These are phyloP conservation scores for Rhytidiadelphus loreus DNA, from an alignment of 225 moss, liverwort and hornwort species.

Conservation along the genomic window DNA sequence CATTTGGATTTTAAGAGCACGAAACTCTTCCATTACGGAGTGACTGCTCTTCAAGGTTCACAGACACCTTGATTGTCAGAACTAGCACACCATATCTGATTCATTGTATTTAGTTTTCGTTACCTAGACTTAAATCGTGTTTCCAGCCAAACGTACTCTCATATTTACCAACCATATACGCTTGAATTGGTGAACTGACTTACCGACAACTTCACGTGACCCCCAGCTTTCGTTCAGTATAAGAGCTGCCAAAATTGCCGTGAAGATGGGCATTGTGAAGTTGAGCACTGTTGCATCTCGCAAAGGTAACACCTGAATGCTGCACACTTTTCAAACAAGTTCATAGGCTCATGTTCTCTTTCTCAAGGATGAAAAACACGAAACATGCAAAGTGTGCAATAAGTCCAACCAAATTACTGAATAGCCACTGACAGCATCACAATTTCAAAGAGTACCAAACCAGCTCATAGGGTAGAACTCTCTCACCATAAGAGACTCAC, in stretches of 20 bases:
- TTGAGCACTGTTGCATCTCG: constrained; percentile 75
- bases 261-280: constrained; percentile 71
- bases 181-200: background rate
- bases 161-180: background rate
- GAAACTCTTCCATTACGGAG: background rate
- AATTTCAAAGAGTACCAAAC: background rate
- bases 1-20: background rate
- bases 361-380: background rate
- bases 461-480: background rate
- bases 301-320: constrained; percentile 73
- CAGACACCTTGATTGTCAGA: background rate
- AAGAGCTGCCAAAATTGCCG: constrained; percentile 58
- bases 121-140: background rate
- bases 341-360: background rate
- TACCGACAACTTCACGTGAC: constrained; percentile 48
- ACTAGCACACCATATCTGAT: background rate
- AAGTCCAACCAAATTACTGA: background rate
- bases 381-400: background rate
- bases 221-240: constrained; percentile 63
- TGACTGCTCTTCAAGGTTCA: background rate
- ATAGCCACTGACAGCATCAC: background rate
- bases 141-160: background rate
- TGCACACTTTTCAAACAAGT: constrained; percentile 36
- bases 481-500: background rate
- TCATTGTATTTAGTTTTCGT: background rate